A percentile compares a stretch with the other conserved stretches of the same genome.
Conservation (phyloP, 164 flowering plant species). For the Brasenia schreberi region DNA sequence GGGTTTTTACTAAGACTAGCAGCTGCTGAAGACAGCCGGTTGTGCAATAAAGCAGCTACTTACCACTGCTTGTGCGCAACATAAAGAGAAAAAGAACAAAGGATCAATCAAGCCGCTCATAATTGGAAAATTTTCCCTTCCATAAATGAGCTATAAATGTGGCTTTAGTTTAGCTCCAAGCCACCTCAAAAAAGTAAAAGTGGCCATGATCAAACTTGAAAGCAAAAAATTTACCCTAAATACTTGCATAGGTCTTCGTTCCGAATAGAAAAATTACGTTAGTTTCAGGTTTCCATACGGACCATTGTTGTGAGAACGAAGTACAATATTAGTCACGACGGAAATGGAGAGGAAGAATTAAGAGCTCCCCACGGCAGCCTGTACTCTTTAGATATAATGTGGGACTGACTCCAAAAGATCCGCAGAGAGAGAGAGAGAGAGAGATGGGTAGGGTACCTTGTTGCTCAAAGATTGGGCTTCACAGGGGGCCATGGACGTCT, state of each 20-base stretch:
- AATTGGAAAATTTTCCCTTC: no score
- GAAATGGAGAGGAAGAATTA: not conserved
- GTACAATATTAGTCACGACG: not conserved
- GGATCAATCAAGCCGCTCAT: no score
- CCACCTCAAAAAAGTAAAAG: not conserved
- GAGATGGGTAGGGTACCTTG: slow-evolving; percentile 13
- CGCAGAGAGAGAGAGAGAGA: not conserved
- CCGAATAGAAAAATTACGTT: no score
- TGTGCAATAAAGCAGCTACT: no score
- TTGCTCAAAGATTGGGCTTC: slow-evolving; percentile 9
- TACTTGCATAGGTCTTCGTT: not conserved
- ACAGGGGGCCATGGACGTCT: slow-evolving; percentile 12
- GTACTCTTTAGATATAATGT: not conserved
- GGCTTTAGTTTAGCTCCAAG: no score
- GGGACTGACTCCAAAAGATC: not conserved
- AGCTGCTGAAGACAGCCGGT: no score
- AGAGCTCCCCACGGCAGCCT: not conserved
- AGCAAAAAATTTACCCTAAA: not conserved
- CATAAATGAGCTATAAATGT: no score
- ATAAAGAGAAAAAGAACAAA: no score
- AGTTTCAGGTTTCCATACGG: not conserved
- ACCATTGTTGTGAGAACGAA: not conserved
- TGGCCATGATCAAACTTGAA: not conserved
- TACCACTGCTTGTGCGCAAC: no score
- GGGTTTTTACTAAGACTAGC: no score